Evolutionary conservation across 1,284 basidiomycete species (phyloP).

Genomic region (Rhodotorula sp.): DNA sequence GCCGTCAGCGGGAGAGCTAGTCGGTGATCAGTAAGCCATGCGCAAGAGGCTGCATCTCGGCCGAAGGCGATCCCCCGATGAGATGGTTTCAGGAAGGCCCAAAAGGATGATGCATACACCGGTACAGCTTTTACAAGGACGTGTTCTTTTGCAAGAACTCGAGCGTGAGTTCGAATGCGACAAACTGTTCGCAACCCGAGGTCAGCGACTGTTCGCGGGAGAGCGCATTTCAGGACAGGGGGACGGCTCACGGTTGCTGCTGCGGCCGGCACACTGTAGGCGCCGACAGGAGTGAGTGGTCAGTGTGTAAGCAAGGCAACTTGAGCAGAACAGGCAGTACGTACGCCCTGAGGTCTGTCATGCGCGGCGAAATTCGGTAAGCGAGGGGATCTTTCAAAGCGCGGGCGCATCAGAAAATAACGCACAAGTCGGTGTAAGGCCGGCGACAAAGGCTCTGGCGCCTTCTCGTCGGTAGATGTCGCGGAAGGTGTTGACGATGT

Average conservation of each 20-base stretch:
- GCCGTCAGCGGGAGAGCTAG: no score
- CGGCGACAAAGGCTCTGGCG: constrained; percentile 56
- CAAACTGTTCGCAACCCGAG: constrained; percentile 55
- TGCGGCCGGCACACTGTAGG: constrained; percentile 79
- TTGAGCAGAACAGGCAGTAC: constrained; percentile 19
- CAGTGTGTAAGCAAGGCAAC: background rate
- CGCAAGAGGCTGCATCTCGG: background rate
- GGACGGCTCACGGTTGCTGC: constrained; percentile 61
- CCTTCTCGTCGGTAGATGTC: constrained; percentile 72
- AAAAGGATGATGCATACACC: background rate
- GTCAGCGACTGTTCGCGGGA: background rate
- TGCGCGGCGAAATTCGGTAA: constrained; percentile 65
- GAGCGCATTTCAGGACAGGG: background rate
- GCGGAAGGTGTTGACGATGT: constrained; percentile 70
- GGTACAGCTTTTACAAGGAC: constrained; percentile 27
- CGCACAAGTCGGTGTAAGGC: constrained; percentile 40
- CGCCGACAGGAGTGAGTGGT: constrained; percentile 52
- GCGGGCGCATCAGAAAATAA: background rate
- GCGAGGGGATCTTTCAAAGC: constrained; percentile 56
- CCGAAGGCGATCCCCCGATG: background rate
- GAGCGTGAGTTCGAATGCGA: constrained; percentile 82
- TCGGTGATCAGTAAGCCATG: no score
- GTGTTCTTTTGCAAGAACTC: constrained; percentile 54
- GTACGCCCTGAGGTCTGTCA: constrained; percentile 45
- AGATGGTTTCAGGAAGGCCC: background rate